These are phyloP conservation scores for Vigna nakashimae DNA, from an alignment of 306 rosid genomes.

Conservation along the genomic window DNA sequence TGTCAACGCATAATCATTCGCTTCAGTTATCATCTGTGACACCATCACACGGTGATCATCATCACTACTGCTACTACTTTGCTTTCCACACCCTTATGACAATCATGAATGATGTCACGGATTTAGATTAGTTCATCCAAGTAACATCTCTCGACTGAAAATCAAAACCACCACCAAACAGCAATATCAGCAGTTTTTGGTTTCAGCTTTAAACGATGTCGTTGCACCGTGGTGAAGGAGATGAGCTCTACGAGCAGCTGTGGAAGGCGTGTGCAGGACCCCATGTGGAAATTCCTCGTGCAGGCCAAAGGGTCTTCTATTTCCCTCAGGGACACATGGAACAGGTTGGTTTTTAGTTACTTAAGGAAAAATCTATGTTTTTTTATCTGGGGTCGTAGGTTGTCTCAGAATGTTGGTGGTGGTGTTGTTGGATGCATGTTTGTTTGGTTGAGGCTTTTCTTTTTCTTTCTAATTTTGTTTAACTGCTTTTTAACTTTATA, in stretches of 20 bases:
- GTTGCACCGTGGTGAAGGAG: constrained; percentile 43
- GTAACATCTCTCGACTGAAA: not conserved
- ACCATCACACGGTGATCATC: not conserved
- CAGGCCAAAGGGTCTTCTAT: constrained; percentile 67
- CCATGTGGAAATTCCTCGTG: constrained; percentile 74
- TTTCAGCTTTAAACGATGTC: not conserved
- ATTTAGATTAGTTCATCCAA: constrained; percentile 5
- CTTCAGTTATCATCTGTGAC: constrained; percentile 29
- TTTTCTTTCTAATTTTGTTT: not conserved
- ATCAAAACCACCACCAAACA: not conserved
- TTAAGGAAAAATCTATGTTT: not conserved
- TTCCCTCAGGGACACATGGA: constrained; percentile 95
- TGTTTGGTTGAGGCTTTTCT: not conserved
- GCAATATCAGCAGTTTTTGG: not conserved
- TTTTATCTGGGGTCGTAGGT: constrained; percentile 15
- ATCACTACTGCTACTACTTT: not conserved
- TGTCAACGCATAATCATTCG: constrained; percentile 38
- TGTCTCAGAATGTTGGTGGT: constrained; percentile 12
- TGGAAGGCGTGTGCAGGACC: constrained; percentile 93
- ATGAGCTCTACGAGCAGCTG: constrained; percentile 67
- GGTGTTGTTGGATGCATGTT: constrained; percentile 4
- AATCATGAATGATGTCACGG: constrained; percentile 12
- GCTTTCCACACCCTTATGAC: not conserved
- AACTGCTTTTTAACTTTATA: constrained; percentile 1
- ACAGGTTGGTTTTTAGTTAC: constrained; percentile 55